phyloP scores from a whole-genome alignment of 2,329 filamentous ascomycete genomes.

The Colletotrichum salicis region DNA sequence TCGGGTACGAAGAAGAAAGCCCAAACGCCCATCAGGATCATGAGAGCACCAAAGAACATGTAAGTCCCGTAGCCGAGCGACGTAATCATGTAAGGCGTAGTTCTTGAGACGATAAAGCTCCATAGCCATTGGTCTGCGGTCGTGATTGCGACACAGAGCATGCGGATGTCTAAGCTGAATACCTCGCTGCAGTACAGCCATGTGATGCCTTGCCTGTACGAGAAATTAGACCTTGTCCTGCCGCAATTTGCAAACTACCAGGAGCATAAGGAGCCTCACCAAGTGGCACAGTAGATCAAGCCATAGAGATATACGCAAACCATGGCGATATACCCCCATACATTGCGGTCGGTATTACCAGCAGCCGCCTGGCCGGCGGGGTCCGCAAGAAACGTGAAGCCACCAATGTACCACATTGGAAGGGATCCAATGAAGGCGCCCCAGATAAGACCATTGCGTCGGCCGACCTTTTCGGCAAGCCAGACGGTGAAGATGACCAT shows the following conservation, averaged over 20 bases:
- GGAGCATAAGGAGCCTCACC: not conserved
- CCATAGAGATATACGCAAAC: constrained; percentile 51
- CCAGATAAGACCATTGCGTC: constrained; percentile 58
- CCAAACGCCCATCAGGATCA: constrained; percentile 1
- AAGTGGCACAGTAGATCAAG: constrained; percentile 37
- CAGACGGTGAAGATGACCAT: constrained; percentile 53
- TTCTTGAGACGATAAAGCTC: constrained; percentile 50
- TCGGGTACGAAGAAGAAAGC: not conserved
- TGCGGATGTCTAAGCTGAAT: constrained; percentile 48
- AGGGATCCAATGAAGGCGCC: constrained; percentile 51
- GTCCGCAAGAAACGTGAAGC: constrained; percentile 46
- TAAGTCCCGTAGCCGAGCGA: constrained; percentile 51
- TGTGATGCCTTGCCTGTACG: constrained; percentile 52
- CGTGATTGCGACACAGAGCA: constrained; percentile 47
- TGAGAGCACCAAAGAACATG: not conserved
- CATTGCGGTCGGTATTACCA: constrained; percentile 54
- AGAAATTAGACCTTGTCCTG: constrained; percentile 39
- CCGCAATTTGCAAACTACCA: not conserved
- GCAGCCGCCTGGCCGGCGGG: constrained; percentile 52
- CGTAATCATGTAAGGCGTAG: constrained; percentile 53
- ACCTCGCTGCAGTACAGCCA: constrained; percentile 59
- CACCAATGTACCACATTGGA: constrained; percentile 50
- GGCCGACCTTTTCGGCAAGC: constrained; percentile 58
- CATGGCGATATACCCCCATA: constrained; percentile 55
- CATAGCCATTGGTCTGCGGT: constrained; percentile 50